Percentiles rank a stretch among this genome's conserved stretches.
Conservation (phyloP, 331 rosid species). For the Telfairia occidentalis region DNA sequence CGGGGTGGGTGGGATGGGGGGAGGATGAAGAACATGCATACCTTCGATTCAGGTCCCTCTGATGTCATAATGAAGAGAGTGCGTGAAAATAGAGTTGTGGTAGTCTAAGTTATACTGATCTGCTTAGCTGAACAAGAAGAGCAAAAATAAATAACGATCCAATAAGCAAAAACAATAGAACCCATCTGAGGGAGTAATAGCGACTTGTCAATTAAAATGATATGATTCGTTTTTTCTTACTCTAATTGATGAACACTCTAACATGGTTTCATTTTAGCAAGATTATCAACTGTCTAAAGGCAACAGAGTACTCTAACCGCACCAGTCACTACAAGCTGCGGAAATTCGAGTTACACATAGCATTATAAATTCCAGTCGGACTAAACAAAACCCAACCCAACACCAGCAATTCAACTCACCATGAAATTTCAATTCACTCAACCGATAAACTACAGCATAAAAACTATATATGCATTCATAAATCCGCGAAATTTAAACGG, state of each 20-base stretch:
- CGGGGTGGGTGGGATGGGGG: neutral
- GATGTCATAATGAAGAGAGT: neutral
- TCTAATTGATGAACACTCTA: neutral
- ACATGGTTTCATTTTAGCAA: neutral
- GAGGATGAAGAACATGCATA: neutral
- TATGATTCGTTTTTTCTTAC: neutral
- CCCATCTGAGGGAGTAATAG: neutral
- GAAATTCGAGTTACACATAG: neutral
- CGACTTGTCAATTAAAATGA: neutral
- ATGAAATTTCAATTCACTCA: neutral
- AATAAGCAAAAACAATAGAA: neutral
- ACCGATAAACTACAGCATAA: neutral
- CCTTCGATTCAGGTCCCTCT: conserved; percentile 5
- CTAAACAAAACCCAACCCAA: neutral
- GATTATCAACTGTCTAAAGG: neutral
- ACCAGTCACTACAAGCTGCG: neutral
- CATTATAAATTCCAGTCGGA: neutral
- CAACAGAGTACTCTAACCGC: neutral
- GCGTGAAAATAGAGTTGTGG: neutral
- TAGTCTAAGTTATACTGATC: neutral
- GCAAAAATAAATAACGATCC: neutral
- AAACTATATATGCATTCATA: neutral
- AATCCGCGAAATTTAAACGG: neutral
- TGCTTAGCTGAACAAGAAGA: neutral
- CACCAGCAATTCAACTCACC: neutral